Percentiles rank a stretch among this genome's conserved stretches.
Conservation (phyloP, 352 stramenopile species). For the Phytopythium litorale region DNA sequence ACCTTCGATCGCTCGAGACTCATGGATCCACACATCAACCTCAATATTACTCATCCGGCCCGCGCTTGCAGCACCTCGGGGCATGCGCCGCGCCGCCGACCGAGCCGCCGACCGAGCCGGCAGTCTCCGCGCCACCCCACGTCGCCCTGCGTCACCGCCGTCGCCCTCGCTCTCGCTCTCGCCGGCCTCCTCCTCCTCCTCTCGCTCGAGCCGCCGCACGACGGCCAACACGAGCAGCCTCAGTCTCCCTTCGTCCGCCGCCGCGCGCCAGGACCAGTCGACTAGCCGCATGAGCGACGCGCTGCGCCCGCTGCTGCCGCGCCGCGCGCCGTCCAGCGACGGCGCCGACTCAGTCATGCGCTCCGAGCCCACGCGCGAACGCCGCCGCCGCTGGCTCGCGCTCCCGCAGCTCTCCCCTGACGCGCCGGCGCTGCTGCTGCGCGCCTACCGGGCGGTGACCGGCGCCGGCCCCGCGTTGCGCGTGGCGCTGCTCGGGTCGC, state of each 20-base stretch:
- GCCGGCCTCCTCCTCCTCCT: background rate
- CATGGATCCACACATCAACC: background rate
- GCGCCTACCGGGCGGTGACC: conserved; percentile 27
- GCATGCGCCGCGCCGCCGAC: background rate
- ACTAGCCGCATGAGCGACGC: conserved; percentile 11
- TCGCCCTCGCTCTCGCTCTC: background rate
- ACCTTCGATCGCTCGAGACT: no score
- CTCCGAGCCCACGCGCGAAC: conserved; percentile 21
- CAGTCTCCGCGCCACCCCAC: background rate
- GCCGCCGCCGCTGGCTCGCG: background rate
- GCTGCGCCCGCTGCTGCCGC: conserved; percentile 19
- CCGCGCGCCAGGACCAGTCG: background rate
- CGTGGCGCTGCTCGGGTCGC: conserved; percentile 41
- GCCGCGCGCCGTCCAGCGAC: conserved; percentile 17
- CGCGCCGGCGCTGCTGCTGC: conserved; percentile 21
- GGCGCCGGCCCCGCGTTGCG: conserved; percentile 24
- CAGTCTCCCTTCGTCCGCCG: background rate
- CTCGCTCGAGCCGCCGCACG: conserved; percentile 6
- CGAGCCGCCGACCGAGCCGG: background rate
- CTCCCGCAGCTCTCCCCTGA: background rate
- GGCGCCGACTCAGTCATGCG: conserved; percentile 16
- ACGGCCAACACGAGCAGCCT: conserved; percentile 7
- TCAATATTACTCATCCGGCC: background rate
- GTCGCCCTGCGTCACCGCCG: background rate
- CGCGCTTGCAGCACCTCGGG: background rate